phyloP scores from a whole-genome alignment of 306 rosid species.

The Prunus mira region DNA sequence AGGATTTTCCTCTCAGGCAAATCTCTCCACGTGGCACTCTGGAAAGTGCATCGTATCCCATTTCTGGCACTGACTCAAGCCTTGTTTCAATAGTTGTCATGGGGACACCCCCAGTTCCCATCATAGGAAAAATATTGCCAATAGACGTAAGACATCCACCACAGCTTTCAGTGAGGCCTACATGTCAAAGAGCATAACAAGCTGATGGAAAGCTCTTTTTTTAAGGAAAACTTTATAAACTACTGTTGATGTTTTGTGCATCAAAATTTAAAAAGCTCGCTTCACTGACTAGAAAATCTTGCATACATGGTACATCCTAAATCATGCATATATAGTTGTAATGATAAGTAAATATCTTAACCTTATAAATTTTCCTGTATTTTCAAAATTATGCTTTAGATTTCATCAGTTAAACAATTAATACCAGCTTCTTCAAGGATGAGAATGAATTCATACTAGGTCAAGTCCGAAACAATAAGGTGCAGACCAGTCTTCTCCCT shows the following conservation, averaged over 20 bases:
- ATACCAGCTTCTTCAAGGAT: not conserved
- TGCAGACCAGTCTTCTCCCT: too few species aligned
- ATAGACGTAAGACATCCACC: constrained; percentile 80
- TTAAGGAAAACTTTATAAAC: not conserved
- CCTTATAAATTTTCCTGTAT: not conserved
- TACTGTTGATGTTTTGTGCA: not conserved
- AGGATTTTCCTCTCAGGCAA: constrained; percentile 66
- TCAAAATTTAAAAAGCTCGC: not conserved
- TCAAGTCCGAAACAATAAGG: too few species aligned
- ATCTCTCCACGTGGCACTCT: constrained; percentile 74
- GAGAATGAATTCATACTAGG: not conserved
- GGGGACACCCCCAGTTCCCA: constrained; percentile 82
- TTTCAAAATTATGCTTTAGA: not conserved
- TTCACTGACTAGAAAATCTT: not conserved
- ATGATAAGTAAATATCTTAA: not conserved
- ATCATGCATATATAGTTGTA: not conserved
- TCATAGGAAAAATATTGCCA: constrained; percentile 66
- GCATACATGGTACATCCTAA: not conserved
- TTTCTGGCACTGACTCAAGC: constrained; percentile 73
- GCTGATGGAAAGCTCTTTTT: not conserved
- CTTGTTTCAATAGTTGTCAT: constrained; percentile 78
- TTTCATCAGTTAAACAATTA: not conserved
- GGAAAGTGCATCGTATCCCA: constrained; percentile 77
- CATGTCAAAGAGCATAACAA: constrained; percentile 3
- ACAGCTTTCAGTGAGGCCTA: constrained; percentile 89